Conservation (phyloP, 169 alveolate species). For the Plasmodium reichenowi region DNA sequence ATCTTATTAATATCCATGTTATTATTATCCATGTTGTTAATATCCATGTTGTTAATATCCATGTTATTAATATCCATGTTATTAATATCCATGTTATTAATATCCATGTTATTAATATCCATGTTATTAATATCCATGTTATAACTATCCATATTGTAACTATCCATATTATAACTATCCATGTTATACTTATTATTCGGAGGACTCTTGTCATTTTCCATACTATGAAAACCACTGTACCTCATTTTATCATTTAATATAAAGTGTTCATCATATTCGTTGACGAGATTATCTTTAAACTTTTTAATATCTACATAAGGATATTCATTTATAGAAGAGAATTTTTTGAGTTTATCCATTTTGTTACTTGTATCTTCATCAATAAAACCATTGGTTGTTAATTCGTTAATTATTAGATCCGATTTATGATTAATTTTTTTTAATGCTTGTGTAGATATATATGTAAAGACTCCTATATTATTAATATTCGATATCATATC, state of each 20-base stretch:
- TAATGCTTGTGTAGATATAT: slow-evolving; percentile 63
- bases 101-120: too few species aligned
- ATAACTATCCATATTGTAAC: not conserved
- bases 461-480: slow-evolving; percentile 54
- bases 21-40: too few species aligned
- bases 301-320: slow-evolving; percentile 1
- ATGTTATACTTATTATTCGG: too few species aligned
- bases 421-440: slow-evolving; percentile 32
- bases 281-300: slow-evolving; percentile 6
- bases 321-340: not conserved
- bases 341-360: slow-evolving; percentile 8
- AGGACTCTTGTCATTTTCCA: too few species aligned
- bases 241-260: slow-evolving; percentile 5
- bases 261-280: slow-evolving; percentile 9
- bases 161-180: not conserved
- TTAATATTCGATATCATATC: slow-evolving; percentile 49
- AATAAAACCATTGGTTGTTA: not conserved
- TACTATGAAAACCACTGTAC: not conserved
- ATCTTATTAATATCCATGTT: not conserved
- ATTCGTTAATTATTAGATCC: slow-evolving; percentile 18
- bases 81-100: too few species aligned
- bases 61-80: not conserved
- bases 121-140: not conserved
- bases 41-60: too few species aligned
- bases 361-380: slow-evolving; percentile 13